phyloP scores from a whole-genome alignment of 2,329 filamentous ascomycete species.

The Biscogniauxia marginata region DNA sequence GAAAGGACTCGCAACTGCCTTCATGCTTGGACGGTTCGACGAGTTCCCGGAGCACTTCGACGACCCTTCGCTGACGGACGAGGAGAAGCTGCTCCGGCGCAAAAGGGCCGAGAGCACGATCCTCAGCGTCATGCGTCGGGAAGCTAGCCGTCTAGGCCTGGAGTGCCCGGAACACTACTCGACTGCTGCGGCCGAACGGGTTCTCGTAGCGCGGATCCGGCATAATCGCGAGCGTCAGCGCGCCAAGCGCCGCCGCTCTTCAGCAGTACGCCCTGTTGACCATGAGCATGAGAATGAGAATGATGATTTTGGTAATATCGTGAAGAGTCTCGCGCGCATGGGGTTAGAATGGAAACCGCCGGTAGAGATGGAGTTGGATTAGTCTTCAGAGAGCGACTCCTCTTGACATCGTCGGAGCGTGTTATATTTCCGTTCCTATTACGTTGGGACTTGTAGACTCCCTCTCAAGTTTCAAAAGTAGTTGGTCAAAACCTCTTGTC shows the following conservation, averaged over 20 bases:
- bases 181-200: neutral
- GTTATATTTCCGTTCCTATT: too few species aligned
- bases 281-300: neutral
- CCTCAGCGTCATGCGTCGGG: neutral
- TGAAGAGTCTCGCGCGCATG: neutral
- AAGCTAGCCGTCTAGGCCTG: neutral
- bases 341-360: neutral
- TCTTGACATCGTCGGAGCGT: too few species aligned
- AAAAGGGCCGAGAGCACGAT: neutral
- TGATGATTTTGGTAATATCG: neutral
- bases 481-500: too few species aligned
- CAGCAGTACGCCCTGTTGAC: neutral
- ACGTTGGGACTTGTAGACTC: too few species aligned
- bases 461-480: too few species aligned
- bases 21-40: neutral
- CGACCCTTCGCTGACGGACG: neutral
- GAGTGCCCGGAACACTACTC: neutral
- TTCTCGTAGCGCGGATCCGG: neutral
- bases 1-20: neutral
- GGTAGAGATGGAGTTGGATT: neutral
- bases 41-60: neutral
- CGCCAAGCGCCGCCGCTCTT: neutral
- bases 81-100: neutral
- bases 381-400: neutral
- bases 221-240: neutral